phyloP scores from a whole-genome alignment of 169 alveolate genomes.

The Plasmodium ovale region DNA sequence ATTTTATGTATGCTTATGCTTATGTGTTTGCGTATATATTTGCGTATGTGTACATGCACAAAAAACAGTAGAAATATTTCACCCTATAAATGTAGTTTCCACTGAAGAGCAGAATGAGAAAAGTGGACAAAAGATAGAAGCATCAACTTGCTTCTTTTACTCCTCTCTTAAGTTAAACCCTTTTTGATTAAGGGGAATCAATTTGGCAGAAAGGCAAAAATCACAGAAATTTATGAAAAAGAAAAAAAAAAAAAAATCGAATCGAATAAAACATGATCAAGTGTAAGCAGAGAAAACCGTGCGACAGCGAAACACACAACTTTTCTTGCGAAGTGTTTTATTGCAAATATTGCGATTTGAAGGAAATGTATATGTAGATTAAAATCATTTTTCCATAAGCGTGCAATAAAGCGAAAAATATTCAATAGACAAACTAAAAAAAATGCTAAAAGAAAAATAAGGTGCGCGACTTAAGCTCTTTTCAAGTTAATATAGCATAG shows the following conservation, averaged over 20 bases:
- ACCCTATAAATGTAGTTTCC: not conserved
- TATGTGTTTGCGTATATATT: not conserved
- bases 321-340: too few relatives aligned
- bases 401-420: not conserved
- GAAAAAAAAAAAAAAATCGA: not conserved
- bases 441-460: not conserved
- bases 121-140: not conserved
- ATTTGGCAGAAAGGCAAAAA: not conserved
- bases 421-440: not conserved
- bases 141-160: conserved; percentile 1
- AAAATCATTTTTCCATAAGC: not conserved
- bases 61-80: not conserved
- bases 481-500: not conserved
- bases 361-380: not conserved
- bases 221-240: not conserved
- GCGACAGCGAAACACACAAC: too few relatives aligned
- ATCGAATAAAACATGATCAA: too few relatives aligned
- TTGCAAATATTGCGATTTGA: too few relatives aligned
- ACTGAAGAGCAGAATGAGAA: not conserved
- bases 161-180: not conserved
- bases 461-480: conserved; percentile 9
- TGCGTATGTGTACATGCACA: not conserved
- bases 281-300: too few relatives aligned
- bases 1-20: not conserved
- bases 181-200: not conserved